Base-by-base conservation (phyloP, 176 grass and related monocot genomes). In the Rhipidocladum racemiflorum region DNA sequence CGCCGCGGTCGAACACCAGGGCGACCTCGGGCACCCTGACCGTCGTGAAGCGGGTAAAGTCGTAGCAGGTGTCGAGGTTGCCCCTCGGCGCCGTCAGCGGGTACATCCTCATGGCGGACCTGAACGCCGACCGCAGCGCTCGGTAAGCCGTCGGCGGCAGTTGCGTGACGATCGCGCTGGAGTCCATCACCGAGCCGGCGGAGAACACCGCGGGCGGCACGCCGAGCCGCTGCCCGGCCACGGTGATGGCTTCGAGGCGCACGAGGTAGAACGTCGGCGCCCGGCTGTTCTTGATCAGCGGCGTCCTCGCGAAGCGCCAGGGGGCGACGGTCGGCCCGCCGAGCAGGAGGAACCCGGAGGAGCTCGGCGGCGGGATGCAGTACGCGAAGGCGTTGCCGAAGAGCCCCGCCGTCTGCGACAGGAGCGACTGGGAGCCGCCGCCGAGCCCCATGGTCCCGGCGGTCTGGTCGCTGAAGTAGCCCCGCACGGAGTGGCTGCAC, bases 401-500 rank as follows among this genome's bases (percentile, higher is more conserved):
- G 34, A 42, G 80, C 1, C 16, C 35, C 3, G 51, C 34, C 14
- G 88, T 74, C 88, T 95, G 93, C 5, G 90, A 84, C 35, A 81
- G 78, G 27, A 95, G 73, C 16, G 93, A 95, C 51, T 81, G 72
- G 10, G 11, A 44, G 28, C 76, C 79, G 49, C 79, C 78, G 20
- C 93, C 93, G 61, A 95, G 90, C 66, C 85, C 85, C 21, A 95
- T 77, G 49, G 91, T 70, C 43, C 93, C 90, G 16, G 85, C 75
- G 1, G 79, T 64, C 20, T 12, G 9, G 55, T 29, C 25, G 74
- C 88, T 88, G 64, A 92, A 88, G 25, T 80, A 34, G 4, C 92
- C 92, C 4, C 60, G 34, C 24, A 86, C 89, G 40, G 75, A 50
- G 46, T 88, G 82, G 59, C 93, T 91, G 60, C 93, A 95, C 16